phyloP scores from a whole-genome alignment of 371 early-diverging fungal genomes.

The Rhizopus stolonifer region DNA sequence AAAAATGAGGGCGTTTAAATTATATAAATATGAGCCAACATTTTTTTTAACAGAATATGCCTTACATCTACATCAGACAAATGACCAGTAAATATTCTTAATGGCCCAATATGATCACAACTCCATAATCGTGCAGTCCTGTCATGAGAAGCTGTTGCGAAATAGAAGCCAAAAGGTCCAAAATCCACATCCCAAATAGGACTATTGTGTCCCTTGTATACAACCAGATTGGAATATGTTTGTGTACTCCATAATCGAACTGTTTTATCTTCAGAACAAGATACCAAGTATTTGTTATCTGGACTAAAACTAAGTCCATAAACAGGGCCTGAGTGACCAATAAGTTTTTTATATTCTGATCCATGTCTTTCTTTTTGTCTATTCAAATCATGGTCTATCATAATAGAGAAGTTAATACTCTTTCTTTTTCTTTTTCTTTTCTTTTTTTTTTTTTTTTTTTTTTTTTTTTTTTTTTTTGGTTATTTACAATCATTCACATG shows the following conservation, averaged over 20 bases:
- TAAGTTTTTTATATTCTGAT: slow-evolving; percentile 66
- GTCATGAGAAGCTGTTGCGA: slow-evolving; percentile 97
- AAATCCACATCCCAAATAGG: slow-evolving; percentile 98
- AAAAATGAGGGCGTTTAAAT: not conserved
- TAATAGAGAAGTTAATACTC: not conserved
- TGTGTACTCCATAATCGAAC: slow-evolving; percentile 97
- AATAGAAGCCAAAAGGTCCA: slow-evolving; percentile 91
- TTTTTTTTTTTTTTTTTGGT: not conserved
- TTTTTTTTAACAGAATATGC: too few species aligned
- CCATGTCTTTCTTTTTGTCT: slow-evolving; percentile 52
- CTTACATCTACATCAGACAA: slow-evolving; percentile 96
- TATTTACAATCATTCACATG: slow-evolving; percentile 51
- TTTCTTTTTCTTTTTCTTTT: too few species aligned
- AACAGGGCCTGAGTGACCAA: slow-evolving; percentile 98
- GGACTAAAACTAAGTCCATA: slow-evolving; percentile 90
- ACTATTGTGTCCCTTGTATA: slow-evolving; percentile 97
- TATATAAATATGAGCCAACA: not conserved
- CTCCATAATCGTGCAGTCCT: slow-evolving; percentile 97
- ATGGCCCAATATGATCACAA: slow-evolving; percentile 91
- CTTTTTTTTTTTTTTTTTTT: too few species aligned
- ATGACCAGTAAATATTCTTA: slow-evolving; percentile 98
- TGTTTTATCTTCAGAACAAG: slow-evolving; percentile 96
- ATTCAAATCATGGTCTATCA: slow-evolving; percentile 52
- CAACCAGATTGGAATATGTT: slow-evolving; percentile 86
- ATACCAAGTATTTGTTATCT: slow-evolving; percentile 87